Percentiles rank a stretch among this genome's conserved stretches.
Evolutionary conservation across 2,329 filamentous ascomycete genomes (phyloP).

Genomic region (Penicillium psychrosexuale): DNA sequence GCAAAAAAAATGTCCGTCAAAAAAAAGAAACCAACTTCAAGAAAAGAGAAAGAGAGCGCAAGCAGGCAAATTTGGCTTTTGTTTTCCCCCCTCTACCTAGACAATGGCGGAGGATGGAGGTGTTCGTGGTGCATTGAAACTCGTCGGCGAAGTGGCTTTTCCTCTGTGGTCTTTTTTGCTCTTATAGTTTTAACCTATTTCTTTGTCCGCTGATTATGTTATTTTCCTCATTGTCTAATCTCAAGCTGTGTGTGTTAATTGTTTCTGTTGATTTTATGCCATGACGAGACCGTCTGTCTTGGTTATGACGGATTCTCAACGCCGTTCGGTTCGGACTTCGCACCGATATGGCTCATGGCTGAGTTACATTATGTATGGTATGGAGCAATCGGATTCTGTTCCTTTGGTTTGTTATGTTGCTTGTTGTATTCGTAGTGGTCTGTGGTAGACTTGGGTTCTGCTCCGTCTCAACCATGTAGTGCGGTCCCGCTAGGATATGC

Average conservation of each 20-base stretch:
- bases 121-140: constrained; percentile 39
- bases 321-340: constrained; percentile 1
- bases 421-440: not conserved
- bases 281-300: not conserved
- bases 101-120: constrained; percentile 36
- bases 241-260: constrained; percentile 11
- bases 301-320: not conserved
- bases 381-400: constrained; percentile 25
- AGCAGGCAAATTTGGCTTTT: constrained; percentile 28
- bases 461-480: not conserved
- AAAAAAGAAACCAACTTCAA: constrained; percentile 16
- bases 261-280: not conserved
- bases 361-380: constrained; percentile 28
- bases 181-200: constrained; percentile 27
- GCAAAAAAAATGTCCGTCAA: constrained; percentile 9
- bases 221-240: constrained; percentile 27
- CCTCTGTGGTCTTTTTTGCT: constrained; percentile 21
- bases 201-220: constrained; percentile 17
- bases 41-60: constrained; percentile 27
- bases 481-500: not conserved
- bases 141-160: constrained; percentile 35
- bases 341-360: constrained; percentile 16
- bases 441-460: not conserved
- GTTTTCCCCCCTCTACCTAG: constrained; percentile 35
- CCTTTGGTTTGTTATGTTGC: constrained; percentile 1